Percentiles rank a stretch among this genome's conserved stretches.
Conservation (phyloP, 2,329 filamentous ascomycete genomes). For the Celoporthe dispersa region DNA sequence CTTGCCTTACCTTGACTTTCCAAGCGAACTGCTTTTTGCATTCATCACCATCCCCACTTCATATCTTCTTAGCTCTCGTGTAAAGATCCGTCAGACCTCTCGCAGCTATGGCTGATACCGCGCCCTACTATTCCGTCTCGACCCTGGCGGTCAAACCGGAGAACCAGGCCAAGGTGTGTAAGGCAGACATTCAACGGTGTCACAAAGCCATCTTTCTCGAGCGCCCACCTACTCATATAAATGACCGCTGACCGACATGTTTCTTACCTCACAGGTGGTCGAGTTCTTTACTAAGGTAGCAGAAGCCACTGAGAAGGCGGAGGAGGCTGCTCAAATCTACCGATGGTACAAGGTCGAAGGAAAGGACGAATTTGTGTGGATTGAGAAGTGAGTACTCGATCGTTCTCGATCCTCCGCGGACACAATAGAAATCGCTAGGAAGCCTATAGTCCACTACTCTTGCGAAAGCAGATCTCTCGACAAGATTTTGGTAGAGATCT, state of each 20-base stretch:
- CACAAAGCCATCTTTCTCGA: not conserved
- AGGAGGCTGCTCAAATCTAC: slow-evolving; percentile 15
- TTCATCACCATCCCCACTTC: too few relatives aligned
- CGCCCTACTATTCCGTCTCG: slow-evolving; percentile 17
- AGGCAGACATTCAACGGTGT: not conserved
- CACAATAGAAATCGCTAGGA: too few relatives aligned
- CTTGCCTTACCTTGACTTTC: too few relatives aligned
- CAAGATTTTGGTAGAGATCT: not conserved
- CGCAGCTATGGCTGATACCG: slow-evolving; percentile 3
- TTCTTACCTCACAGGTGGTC: not conserved
- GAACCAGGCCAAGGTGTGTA: slow-evolving; percentile 13
- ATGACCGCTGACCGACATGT: too few relatives aligned
- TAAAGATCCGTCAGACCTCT: too few relatives aligned
- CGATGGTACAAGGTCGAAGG: slow-evolving; percentile 21
- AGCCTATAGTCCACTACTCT: not conserved
- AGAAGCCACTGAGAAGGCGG: slow-evolving; percentile 7
- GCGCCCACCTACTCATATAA: not conserved
- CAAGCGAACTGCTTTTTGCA: too few relatives aligned
- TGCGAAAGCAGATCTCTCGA: not conserved
- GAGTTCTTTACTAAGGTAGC: slow-evolving; percentile 21
- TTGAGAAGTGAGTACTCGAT: slow-evolving; percentile 9
- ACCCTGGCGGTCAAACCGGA: slow-evolving; percentile 12
- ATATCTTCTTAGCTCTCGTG: too few relatives aligned
- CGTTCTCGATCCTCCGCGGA: too few relatives aligned
- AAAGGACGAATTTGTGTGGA: slow-evolving; percentile 17